A percentile compares a stretch with the other conserved stretches of the same genome.
Evolutionary conservation across 495 filamentous ascomycete species (phyloP).

Genomic region (Neohortaea acidophila): DNA sequence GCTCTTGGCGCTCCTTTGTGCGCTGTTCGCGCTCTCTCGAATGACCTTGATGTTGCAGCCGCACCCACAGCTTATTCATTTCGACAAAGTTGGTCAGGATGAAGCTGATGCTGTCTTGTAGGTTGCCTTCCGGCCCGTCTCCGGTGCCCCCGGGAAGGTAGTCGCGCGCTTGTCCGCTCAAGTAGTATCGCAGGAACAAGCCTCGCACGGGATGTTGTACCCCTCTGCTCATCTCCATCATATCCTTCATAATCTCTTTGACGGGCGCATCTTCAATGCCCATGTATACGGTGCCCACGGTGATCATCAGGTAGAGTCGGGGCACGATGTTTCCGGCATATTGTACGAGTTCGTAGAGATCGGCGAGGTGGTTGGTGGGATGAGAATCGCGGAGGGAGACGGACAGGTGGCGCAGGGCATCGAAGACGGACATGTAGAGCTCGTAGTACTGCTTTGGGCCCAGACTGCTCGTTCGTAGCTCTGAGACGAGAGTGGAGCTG

Average conservation of each 20-base stretch:
- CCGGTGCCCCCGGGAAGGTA: conserved; percentile 63
- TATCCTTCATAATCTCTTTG: conserved; percentile 99
- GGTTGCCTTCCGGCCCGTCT: conserved; percentile 89
- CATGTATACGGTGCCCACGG: conserved; percentile 98
- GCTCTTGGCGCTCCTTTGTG: conserved; percentile 85
- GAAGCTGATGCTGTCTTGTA: conserved; percentile 95
- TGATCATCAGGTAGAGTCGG: conserved; percentile 94
- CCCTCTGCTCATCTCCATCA: conserved; percentile 99
- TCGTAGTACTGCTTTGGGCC: conserved; percentile 99
- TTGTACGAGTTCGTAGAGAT: conserved; percentile 95
- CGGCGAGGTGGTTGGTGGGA: conserved; percentile 92
- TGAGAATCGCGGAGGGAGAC: conserved; percentile 94
- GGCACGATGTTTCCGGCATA: conserved; percentile 98
- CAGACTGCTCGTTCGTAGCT: conserved; percentile 86
- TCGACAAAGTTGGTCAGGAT: conserved; percentile 97
- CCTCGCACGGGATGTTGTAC: conserved; percentile 94
- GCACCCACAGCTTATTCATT: conserved; percentile 99
- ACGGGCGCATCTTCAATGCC: conserved; percentile 93
- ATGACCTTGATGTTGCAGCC: conserved; percentile 91
- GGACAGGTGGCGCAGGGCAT: conserved; percentile 90
- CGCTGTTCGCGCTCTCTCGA: conserved; percentile 84
- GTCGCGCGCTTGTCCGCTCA: conserved; percentile 85
- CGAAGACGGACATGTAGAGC: conserved; percentile 97
- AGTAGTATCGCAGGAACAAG: conserved; percentile 86
- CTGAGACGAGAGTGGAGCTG: conserved; percentile 93